These are phyloP conservation scores for Trametes cinnabarina DNA, from an alignment of 768 basidiomycete genomes.

Conservation along the genomic window DNA sequence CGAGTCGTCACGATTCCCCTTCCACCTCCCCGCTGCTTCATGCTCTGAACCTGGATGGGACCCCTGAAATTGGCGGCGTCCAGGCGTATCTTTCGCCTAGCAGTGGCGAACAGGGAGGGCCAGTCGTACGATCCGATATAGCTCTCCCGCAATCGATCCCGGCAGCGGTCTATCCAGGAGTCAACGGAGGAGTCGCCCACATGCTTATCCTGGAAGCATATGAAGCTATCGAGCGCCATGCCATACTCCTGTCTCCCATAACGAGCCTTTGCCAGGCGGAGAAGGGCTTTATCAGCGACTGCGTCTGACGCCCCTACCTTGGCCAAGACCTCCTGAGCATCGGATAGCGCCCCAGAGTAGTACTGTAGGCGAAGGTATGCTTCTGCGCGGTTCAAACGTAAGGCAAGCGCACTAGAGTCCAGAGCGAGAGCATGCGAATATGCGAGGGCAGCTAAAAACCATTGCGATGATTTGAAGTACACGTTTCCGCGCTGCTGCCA, in stretches of 20 bases:
- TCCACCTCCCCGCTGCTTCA: conserved; percentile 25
- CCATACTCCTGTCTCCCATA: conserved; percentile 26
- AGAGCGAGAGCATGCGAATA: conserved; percentile 26
- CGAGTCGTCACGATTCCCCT: conserved; percentile 26
- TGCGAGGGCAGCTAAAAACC: conserved; percentile 28
- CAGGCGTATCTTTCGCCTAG: conserved; percentile 6
- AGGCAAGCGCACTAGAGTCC: conserved; percentile 16
- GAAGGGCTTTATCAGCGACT: conserved; percentile 24
- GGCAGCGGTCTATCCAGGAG: conserved; percentile 21
- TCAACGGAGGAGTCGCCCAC: conserved; percentile 8
- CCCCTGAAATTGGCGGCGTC: conserved; percentile 29
- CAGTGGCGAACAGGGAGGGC: conserved; percentile 20
- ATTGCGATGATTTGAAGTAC: conserved; percentile 21
- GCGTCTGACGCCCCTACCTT: background rate
- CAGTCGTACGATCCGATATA: conserved; percentile 28
- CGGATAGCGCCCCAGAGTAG: conserved; percentile 25
- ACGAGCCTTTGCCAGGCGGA: conserved; percentile 24
- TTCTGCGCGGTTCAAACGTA: conserved; percentile 31
- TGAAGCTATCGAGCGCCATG: conserved; percentile 15
- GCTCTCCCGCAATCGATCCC: conserved; percentile 21
- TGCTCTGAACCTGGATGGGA: conserved; percentile 19
- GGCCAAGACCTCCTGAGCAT: conserved; percentile 23
- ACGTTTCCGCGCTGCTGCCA: conserved; percentile 28
- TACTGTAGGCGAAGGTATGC: conserved; percentile 26
- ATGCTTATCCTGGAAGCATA: background rate